These are phyloP conservation scores for Brettanomyces nanus DNA, from an alignment of 805 yeast species.

Conservation along the genomic window DNA sequence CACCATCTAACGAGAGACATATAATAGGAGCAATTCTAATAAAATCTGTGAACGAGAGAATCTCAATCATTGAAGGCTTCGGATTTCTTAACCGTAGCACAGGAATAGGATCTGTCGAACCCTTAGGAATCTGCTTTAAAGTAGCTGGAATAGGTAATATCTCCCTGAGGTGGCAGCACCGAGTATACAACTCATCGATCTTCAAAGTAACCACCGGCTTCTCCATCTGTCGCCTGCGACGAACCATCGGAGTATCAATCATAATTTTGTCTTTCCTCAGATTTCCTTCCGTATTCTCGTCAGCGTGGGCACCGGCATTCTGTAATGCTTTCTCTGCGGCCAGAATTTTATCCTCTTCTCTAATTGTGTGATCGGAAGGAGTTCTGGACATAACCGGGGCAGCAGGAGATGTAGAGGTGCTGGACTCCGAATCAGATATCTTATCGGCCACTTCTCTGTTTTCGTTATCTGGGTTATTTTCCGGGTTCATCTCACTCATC, in stretches of 20 bases:
- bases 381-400: conserved; percentile 13
- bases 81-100: conserved; percentile 71
- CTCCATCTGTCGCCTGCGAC: conserved; percentile 27
- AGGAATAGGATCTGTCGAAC: conserved; percentile 68
- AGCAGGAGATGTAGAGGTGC: conserved; percentile 13
- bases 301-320: conserved; percentile 11
- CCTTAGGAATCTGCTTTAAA: conserved; percentile 69
- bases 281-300: conserved; percentile 10
- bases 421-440: conserved; percentile 12
- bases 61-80: conserved; percentile 82
- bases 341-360: conserved; percentile 19
- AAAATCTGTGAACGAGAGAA: conserved; percentile 83
- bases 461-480: neutral
- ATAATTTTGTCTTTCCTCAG: conserved; percentile 23
- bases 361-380: conserved; percentile 21
- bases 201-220: conserved; percentile 30
- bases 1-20: conserved; percentile 73
- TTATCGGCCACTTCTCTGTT: neutral
- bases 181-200: conserved; percentile 72
- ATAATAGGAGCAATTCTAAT: conserved; percentile 77
- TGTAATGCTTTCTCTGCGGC: conserved; percentile 25
- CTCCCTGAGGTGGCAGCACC: conserved; percentile 90
- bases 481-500: conserved; percentile 13
- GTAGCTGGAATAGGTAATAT: conserved; percentile 90
- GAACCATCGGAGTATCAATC: conserved; percentile 66